Evolutionary conservation across 257 asterid genomes (phyloP), one percentile per base, ranked within the genome.

Genomic region (Fraxinus anomala): DNA sequence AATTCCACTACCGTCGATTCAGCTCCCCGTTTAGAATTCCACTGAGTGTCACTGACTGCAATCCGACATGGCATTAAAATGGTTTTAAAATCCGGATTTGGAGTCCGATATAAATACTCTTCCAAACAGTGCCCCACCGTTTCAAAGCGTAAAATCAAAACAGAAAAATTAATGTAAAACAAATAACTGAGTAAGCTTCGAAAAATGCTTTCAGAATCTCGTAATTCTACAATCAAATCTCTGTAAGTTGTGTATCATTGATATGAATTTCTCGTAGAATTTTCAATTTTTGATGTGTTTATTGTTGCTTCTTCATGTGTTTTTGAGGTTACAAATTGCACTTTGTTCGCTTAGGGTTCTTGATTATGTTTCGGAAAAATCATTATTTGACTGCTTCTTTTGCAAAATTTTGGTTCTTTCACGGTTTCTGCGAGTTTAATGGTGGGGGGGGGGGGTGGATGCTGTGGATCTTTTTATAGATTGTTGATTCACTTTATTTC

Each of bases 61-160:
- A 72, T 86, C 92, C 83, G 67, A 89, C 90, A 73, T 89, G 94
- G 92, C 91, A 84, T 85, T 81, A 68, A 86, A 86, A 80, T 74
- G 73, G 80, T 73, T 89, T 88, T 93, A 49, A 91, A 90, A 87
- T 90, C 94, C 95, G 95, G 86, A 78, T 83, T 86, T 92, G 88
- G 84, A 85, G 88, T 94, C 98, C 98, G 98, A 79, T 4, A 13
- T 80, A 84, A 76, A 87, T 85, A 79, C 40, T 3, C 69, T 3
- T 77, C 66, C 87, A 21, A 30, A 72, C 31, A 2, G 68, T 61
- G 68, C 17, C 68, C 33, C 68, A 61, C 33, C 5, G 26, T 61
- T 61, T 23, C 28, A 5, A 61, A 24, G 68, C 11, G 14, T 61
- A 8, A 61, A 54, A n/a, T 51, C 23, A n/a, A 51, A 51, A 54